phyloP scores from a whole-genome alignment of 441 rosid species.

The Erodium trifolium region DNA sequence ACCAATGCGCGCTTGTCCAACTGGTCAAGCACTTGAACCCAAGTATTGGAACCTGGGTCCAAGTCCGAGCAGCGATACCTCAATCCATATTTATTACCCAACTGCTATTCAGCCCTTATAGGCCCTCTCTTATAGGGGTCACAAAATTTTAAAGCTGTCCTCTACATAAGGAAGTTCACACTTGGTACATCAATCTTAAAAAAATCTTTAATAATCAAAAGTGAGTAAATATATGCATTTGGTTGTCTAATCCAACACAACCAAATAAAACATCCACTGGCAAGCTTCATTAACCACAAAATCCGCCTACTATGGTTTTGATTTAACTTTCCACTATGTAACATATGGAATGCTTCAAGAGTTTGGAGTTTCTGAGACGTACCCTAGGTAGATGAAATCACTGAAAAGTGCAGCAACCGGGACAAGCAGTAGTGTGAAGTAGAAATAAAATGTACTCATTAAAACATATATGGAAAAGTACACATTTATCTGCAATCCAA shows the following conservation, averaged over 20 bases:
- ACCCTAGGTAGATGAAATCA: constrained; percentile 94
- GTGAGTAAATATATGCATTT: no score
- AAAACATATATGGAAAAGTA: constrained; percentile 72
- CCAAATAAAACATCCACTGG: background rate
- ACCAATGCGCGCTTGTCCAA: no score
- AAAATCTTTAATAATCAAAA: no score
- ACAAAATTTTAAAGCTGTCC: no score
- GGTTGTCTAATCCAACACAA: background rate
- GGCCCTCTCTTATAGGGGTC: no score
- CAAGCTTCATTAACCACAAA: constrained; percentile 10
- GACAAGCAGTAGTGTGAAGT: constrained; percentile 61
- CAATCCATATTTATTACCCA: no score
- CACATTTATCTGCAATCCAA: constrained; percentile 64
- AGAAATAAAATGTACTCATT: constrained; percentile 89
- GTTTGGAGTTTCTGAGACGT: constrained; percentile 22
- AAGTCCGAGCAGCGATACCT: no score
- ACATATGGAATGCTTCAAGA: constrained; percentile 10
- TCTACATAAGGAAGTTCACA: no score
- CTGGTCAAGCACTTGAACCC: no score
- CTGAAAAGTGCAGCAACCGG: constrained; percentile 79
- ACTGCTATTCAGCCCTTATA: no score
- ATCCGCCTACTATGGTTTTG: background rate
- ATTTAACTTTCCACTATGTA: background rate
- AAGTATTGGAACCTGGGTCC: no score
- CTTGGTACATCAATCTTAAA: no score